Evolutionary conservation across 148 eudicot species (phyloP).

Genomic region (Amaranthus palmeri): DNA sequence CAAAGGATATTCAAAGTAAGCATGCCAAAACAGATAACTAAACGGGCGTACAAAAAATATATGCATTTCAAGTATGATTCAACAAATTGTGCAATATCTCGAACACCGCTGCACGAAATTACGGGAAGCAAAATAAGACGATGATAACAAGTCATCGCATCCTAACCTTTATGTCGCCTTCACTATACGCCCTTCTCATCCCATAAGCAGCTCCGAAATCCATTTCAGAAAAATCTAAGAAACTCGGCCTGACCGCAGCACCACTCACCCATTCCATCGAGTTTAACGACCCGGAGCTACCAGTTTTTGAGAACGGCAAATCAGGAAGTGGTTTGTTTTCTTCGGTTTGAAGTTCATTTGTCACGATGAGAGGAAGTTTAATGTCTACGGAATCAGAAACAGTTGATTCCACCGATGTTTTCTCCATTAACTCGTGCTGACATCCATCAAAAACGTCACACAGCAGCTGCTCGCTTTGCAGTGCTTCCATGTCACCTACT

Average conservation of each 20-base stretch:
- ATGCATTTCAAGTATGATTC: not conserved
- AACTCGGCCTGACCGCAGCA: conserved; percentile 45
- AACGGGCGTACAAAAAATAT: not conserved
- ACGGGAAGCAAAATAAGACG: not conserved
- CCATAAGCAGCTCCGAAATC: conserved; percentile 60
- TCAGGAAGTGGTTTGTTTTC: conserved; percentile 40
- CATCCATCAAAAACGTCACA: conserved; percentile 73
- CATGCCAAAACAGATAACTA: not conserved
- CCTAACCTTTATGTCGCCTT: conserved; percentile 88
- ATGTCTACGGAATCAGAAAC: conserved; percentile 50
- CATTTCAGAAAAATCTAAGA: conserved; percentile 60
- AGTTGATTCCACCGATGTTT: conserved; percentile 46
- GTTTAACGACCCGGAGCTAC: conserved; percentile 65
- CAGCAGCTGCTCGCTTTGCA: conserved; percentile 61
- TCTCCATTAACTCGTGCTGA: conserved; percentile 59
- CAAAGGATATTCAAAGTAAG: not conserved
- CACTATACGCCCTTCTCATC: conserved; percentile 90
- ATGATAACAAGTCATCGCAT: not conserved
- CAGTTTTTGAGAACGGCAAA: conserved; percentile 45
- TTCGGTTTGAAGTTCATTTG: conserved; percentile 32
- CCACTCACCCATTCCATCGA: conserved; percentile 67
- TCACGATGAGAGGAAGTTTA: conserved; percentile 37
- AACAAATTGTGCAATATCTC: not conserved
- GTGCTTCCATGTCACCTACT: conserved; percentile 49
- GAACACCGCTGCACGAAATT: not conserved